These are phyloP conservation scores for Leccinum longicurvipes DNA, from an alignment of 768 basidiomycete species.

Conservation along the genomic window DNA sequence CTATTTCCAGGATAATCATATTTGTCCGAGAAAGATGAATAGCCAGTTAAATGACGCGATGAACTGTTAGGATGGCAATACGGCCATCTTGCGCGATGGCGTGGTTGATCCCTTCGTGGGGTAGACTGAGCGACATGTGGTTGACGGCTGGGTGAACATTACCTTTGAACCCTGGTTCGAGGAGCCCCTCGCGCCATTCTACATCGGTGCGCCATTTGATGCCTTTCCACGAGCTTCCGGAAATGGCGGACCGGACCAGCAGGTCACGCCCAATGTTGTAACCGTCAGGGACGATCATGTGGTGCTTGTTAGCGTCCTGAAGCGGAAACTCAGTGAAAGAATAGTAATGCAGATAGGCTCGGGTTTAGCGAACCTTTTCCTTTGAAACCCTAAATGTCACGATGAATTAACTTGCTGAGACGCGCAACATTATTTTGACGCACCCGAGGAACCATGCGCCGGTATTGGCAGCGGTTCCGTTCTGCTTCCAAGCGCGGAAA, in stretches of 20 bases:
- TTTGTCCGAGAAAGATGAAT: background rate
- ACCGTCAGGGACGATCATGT: conserved; percentile 73
- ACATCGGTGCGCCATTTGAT: conserved; percentile 76
- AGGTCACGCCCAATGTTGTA: conserved; percentile 82
- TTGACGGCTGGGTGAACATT: conserved; percentile 2
- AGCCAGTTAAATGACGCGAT: conserved; percentile 34
- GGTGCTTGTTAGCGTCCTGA: conserved; percentile 57
- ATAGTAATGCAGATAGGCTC: background rate
- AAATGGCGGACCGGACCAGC: conserved; percentile 63
- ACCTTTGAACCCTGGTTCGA: conserved; percentile 71
- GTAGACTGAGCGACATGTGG: background rate
- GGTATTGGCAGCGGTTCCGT: conserved; percentile 65
- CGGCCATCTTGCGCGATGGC: conserved; percentile 78
- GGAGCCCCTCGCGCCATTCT: conserved; percentile 68
- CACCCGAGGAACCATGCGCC: conserved; percentile 87
- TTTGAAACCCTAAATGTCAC: conserved; percentile 56
- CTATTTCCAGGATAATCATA: background rate
- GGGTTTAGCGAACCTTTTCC: conserved; percentile 46
- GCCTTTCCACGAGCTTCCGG: conserved; percentile 59
- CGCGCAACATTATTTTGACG: conserved; percentile 19
- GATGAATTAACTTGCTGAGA: background rate
- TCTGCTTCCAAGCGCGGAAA: conserved; percentile 88
- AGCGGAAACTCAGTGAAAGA: conserved; percentile 1
- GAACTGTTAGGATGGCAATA: conserved; percentile 74
- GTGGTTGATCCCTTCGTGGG: conserved; percentile 66